phyloP scores from a whole-genome alignment of 352 stramenopile genomes.

The Pythium phragmiticola region DNA sequence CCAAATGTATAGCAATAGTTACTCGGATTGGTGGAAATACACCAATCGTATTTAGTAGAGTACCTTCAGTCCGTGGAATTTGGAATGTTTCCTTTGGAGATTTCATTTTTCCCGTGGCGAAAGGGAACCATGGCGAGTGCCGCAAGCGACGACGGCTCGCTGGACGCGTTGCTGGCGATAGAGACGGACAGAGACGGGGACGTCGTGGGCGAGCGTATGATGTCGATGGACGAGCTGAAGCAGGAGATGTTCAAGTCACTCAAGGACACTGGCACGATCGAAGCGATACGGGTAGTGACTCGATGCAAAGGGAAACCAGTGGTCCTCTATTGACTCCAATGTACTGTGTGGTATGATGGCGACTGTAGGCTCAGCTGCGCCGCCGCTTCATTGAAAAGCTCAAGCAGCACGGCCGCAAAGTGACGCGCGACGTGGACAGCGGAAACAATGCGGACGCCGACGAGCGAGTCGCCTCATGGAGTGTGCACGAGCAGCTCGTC shows the following conservation, averaged over 20 bases:
- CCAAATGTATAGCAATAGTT: not conserved
- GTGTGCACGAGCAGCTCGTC: slow-evolving; percentile 49
- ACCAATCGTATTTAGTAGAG: not conserved
- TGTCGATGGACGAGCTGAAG: slow-evolving; percentile 68
- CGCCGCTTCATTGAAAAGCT: slow-evolving; percentile 72
- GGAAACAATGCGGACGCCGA: slow-evolving; percentile 15
- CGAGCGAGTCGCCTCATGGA: slow-evolving; percentile 15
- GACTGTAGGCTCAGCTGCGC: slow-evolving; percentile 57
- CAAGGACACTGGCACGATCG: slow-evolving; percentile 57
- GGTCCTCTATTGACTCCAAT: not conserved
- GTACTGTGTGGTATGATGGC: not conserved
- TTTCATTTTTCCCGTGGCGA: slow-evolving; percentile 1
- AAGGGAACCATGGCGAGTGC: slow-evolving; percentile 1
- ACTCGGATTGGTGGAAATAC: slow-evolving; percentile 8
- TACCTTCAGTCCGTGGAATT: not conserved
- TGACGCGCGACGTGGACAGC: slow-evolving; percentile 2
- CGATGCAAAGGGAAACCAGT: no score
- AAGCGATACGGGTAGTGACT: slow-evolving; percentile 51
- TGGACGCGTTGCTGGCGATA: not conserved
- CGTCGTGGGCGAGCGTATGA: slow-evolving; percentile 23
- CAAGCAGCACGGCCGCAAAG: slow-evolving; percentile 35
- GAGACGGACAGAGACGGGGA: not conserved
- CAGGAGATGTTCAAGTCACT: slow-evolving; percentile 73
- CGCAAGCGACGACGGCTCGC: slow-evolving; percentile 7
- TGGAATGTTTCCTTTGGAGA: slow-evolving; percentile 24